A percentile compares a stretch with the other conserved stretches of the same genome.
These are phyloP conservation scores for Saccharomycopsis synnaedendra DNA, from an alignment of 805 yeast genomes.

Conservation along the genomic window DNA sequence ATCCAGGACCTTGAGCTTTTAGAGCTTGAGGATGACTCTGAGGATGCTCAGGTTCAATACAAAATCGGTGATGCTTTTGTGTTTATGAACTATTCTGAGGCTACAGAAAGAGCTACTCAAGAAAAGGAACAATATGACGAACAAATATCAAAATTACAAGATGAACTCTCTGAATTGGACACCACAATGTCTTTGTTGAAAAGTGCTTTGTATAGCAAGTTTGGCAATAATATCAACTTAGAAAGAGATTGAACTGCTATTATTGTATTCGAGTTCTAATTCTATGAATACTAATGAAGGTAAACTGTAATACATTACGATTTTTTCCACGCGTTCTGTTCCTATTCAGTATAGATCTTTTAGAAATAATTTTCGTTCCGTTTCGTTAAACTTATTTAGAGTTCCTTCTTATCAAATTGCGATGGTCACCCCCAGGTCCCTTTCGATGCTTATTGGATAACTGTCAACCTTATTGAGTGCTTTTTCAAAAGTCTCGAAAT, in stretches of 20 bases:
- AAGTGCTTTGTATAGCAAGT: constrained; percentile 69
- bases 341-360: no score
- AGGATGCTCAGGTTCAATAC: constrained; percentile 33
- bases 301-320: no score
- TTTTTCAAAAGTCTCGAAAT: constrained; percentile 1
- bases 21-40: constrained; percentile 29
- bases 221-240: constrained; percentile 79
- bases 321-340: no score
- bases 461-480: not conserved
- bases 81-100: constrained; percentile 54
- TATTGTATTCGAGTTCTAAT: not conserved
- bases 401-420: not conserved
- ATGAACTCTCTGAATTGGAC: constrained; percentile 39
- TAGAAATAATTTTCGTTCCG: no score
- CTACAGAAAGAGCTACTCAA: constrained; percentile 53
- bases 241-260: constrained; percentile 33
- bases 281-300: not conserved
- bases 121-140: constrained; percentile 44
- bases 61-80: constrained; percentile 76
- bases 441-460: constrained; percentile 11
- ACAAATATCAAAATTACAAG: constrained; percentile 35
- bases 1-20: constrained; percentile 75
- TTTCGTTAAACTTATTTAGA: no score
- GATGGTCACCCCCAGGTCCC: constrained; percentile 7
- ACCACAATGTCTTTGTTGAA: constrained; percentile 51